A percentile compares a stretch with the other conserved stretches of the same genome.
Conservation (phyloP, 805 yeast species). For the Candida sithepensis region DNA sequence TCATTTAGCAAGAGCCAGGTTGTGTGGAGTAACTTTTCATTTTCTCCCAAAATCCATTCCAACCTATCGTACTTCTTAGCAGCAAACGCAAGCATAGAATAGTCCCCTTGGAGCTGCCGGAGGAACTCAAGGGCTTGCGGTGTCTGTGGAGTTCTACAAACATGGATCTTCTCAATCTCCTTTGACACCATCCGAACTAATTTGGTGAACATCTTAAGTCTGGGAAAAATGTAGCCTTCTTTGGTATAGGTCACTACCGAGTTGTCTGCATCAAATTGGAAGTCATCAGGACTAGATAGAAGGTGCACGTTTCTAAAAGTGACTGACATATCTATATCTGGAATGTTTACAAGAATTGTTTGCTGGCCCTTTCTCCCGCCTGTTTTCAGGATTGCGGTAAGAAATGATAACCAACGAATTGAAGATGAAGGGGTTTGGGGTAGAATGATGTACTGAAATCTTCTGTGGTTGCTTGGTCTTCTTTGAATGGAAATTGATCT, state of each 20-base stretch:
- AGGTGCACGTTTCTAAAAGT: conserved; percentile 29
- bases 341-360: conserved; percentile 37
- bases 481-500: conserved; percentile 58
- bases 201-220: conserved; percentile 33
- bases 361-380: conserved; percentile 6
- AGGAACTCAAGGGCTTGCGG: conserved; percentile 14
- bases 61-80: conserved; percentile 71
- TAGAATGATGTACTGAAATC: conserved; percentile 45
- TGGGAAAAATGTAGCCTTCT: conserved; percentile 25
- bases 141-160: conserved; percentile 3
- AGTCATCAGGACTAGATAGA: conserved; percentile 8
- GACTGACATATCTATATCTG: conserved; percentile 41
- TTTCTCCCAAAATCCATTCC: conserved; percentile 59
- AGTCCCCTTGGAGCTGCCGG: conserved; percentile 19
- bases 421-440: conserved; percentile 52
- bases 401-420: conserved; percentile 59
- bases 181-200: conserved; percentile 35
- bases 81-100: conserved; percentile 36
- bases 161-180: conserved; percentile 16
- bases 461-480: conserved; percentile 8
- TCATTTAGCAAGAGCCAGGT: conserved; percentile 39
- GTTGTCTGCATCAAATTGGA: not conserved
- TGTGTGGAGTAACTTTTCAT: conserved; percentile 39
- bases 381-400: conserved; percentile 44
- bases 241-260: conserved; percentile 3